Evolutionary conservation across 163 green algal genomes (phyloP), one percentile per base, ranked within the genome.

Genomic region (Chlamydomonas reinhardtii): DNA sequence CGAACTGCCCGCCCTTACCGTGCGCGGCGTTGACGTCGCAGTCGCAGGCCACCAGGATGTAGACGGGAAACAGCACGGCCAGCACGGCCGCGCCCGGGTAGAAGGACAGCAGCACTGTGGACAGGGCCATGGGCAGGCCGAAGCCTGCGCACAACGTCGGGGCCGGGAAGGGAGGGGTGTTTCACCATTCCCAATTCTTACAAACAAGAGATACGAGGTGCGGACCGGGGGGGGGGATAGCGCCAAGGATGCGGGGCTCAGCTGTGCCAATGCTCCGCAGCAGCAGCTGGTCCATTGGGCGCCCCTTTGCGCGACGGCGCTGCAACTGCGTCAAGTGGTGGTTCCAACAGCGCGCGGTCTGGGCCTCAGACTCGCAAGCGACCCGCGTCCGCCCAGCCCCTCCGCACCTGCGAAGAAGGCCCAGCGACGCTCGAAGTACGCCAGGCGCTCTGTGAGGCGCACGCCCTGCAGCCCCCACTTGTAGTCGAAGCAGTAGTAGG

Each of bases 401-500:
- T 29, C 59, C 62, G 27, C 76, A 75, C 93, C 93, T 71, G 85
- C 89, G 88, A 97, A 98, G 84, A 96, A 98, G 8, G 92, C 91
- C 93, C 95, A 98, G 71, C 94, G 89, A 8, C 84, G 78, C 78
- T 98, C 93, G 84, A 98, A 95, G 72, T 94, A 94, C 14, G 82
- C 66, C 0, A 96, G 86, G 35, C 95, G 88, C 20, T 91, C 82
- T 32, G 78, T 65, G 69, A 98, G 90, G 4, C 72, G 75, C 29
- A 91, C 70, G 11, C 88, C 89, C 61, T 92, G 91, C 35, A 98
- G 89, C 27, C 74, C 77, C 95, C 95, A 98, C 84, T 93, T 93
- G 91, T 98, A 98, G 86, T 98, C 96, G 85, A 94, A 98, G 91
- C 93, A 98, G 88, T 98, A 98, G 84, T 96, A 97, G 4, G 96